Base-by-base conservation (phyloP, 441 rosid genomes). In the Gossypium aridum region DNA sequence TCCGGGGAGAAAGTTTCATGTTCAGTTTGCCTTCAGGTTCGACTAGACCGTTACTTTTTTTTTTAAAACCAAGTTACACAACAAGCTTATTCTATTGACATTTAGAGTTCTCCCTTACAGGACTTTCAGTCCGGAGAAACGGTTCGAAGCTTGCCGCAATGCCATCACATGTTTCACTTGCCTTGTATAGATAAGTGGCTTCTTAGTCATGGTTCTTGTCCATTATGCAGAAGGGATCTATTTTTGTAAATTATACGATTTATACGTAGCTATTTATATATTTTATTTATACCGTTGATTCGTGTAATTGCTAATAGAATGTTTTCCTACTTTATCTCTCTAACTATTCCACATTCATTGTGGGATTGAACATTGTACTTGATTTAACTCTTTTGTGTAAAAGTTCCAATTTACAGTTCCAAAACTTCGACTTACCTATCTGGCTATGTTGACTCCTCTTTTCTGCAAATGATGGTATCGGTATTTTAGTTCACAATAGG, bases 181-280 rank as follows among this genome's bases (percentile, higher is more conserved):
- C 94, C 94, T 2, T 94, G 98, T 91, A 94, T 94, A 72, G 99
- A 94, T 80, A 88, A 89, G 75, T 94, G 99, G 99, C 97, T 94
- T 53, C 85, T 83, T 28, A 80, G 81, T 77, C 98, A 92, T 53
- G 97, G 92, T 20, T 94, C 99, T 62, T 92, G 99, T 82, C 99
- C 99, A 0, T 76, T 94, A 45, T 94, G 99, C 87, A 91, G 99
- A 83, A 82, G 96, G 79, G 96, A 90, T 83, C 89, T 90, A 70
- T 23, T 60, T 62, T 71, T 82, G 85, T 87, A 79, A 64, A 75
- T 78, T 77, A 19, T 64, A 45, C 64, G 1, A 70, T 23, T 68
- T 74, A 74, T 65, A 65, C 70, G 10, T 20, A 22, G 74, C 75
- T 71, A 53, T 51, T 76, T 71, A 34, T 70, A 70, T 37, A 70